phyloP scores from a whole-genome alignment of 441 rosid species.

The Populus trichocarpa region DNA sequence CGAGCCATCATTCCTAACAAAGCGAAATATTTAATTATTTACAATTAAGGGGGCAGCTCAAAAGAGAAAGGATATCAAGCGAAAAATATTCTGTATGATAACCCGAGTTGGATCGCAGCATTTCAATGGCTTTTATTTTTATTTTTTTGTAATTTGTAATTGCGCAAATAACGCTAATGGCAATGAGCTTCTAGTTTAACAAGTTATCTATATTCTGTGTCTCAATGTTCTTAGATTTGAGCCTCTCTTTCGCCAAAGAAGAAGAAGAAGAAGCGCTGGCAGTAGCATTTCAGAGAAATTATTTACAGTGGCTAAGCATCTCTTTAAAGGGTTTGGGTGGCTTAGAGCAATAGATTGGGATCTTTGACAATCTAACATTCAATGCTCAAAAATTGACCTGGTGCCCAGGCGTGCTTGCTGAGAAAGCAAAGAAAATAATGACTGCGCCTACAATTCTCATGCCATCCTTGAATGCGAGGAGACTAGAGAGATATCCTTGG shows the following conservation, averaged over 20 bases:
- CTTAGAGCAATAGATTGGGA: not conserved
- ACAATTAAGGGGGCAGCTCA: too few species aligned
- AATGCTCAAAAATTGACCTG: not conserved
- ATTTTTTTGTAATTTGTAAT: too few species aligned
- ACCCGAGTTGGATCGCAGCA: too few species aligned
- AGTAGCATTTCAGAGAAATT: not conserved
- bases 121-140: too few species aligned
- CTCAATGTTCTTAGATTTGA: not conserved
- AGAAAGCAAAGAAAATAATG: not conserved
- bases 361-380: not conserved
- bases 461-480: not conserved
- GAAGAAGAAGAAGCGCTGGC: not conserved
- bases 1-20: too few species aligned
- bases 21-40: too few species aligned
- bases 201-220: not conserved
- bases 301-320: too few species aligned
- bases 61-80: too few species aligned
- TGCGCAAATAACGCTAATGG: too few species aligned
- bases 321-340: not conserved
- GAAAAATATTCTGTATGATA: too few species aligned
- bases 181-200: too few species aligned
- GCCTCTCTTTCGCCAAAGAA: not conserved
- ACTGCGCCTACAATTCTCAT: conserved; percentile 8
- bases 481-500: not conserved
- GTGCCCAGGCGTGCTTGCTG: conserved; percentile 6